Conservation (phyloP, 2,329 filamentous ascomycete species). For the Fusarium sublunatum region DNA sequence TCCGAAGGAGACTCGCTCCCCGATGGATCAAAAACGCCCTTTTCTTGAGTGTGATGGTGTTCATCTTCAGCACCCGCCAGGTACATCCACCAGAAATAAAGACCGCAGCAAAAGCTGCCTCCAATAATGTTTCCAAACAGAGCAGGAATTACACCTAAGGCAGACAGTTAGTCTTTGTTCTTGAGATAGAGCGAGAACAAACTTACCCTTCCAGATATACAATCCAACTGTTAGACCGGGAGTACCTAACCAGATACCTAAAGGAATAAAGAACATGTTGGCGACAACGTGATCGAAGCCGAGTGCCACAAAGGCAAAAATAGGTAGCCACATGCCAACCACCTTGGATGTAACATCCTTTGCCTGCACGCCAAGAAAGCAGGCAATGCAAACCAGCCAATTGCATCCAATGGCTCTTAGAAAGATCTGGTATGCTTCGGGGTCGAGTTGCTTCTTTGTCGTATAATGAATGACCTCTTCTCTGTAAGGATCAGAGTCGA, state of each 20-base stretch:
- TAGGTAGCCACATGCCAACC: constrained; percentile 66
- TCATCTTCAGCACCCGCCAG: constrained; percentile 1
- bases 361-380: constrained; percentile 60
- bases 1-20: constrained; percentile 18
- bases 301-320: constrained; percentile 64
- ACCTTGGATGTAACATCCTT: constrained; percentile 65
- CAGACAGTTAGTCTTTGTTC: background rate
- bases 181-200: accelerated
- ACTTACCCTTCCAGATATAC: constrained; percentile 66
- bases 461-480: constrained; percentile 59
- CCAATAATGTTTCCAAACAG: constrained; percentile 66
- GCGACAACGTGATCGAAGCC: constrained; percentile 67
- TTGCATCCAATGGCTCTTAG: constrained; percentile 66
- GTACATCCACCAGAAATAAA: constrained; percentile 48
- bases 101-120: constrained; percentile 63
- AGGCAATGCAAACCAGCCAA: constrained; percentile 67
- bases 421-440: constrained; percentile 64
- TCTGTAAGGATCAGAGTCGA: constrained; percentile 55
- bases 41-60: background rate
- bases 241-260: constrained; percentile 62
- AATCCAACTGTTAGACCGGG: constrained; percentile 58
- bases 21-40: constrained; percentile 11
- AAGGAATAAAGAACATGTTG: constrained; percentile 66
- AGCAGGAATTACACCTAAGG: constrained; percentile 59
- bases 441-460: constrained; percentile 60